These are phyloP conservation scores for Trichosanthes truncata DNA, from an alignment of 306 rosid species.

Conservation along the genomic window DNA sequence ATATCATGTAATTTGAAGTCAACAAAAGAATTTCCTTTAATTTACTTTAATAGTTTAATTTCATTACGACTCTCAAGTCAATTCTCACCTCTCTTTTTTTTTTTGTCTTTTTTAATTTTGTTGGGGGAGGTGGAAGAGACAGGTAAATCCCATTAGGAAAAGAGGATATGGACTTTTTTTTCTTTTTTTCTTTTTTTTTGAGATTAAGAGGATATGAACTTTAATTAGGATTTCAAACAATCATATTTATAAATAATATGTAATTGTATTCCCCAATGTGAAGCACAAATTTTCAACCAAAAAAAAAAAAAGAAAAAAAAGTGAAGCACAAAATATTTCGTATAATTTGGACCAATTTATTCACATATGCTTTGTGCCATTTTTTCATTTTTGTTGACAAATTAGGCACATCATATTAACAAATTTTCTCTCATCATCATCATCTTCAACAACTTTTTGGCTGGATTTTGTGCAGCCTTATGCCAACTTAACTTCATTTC, in stretches of 20 bases:
- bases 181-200: too few species aligned
- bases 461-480: neutral
- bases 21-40: neutral
- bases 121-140: neutral
- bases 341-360: neutral
- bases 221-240: neutral
- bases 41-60: neutral
- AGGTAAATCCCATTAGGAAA: neutral
- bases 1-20: neutral
- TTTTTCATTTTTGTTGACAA: neutral
- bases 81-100: neutral
- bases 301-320: too few species aligned
- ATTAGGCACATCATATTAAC: neutral
- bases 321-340: neutral
- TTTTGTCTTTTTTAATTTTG: neutral
- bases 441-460: slow-evolving; percentile 1
- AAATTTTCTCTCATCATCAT: neutral
- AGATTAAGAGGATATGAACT: neutral
- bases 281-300: neutral
- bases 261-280: neutral
- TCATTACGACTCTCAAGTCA: neutral
- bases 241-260: neutral
- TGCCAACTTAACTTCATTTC: neutral
- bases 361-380: neutral
- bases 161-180: neutral